phyloP scores from a whole-genome alignment of 352 stramenopile species.

The Phytophthora hibernalis region DNA sequence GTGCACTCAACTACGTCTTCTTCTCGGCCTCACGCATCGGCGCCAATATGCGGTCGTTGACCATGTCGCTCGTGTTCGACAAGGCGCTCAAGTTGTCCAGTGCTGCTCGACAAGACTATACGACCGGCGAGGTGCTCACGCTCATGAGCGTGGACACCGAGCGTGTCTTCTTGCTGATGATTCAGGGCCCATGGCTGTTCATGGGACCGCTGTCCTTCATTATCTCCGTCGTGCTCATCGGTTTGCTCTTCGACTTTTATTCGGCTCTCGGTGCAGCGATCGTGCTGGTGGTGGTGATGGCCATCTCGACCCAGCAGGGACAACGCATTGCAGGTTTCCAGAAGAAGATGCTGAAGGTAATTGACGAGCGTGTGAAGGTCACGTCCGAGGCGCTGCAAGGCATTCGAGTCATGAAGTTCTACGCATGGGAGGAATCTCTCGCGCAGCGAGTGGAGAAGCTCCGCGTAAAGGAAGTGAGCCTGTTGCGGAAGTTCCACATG shows the following conservation, averaged over 20 bases:
- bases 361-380: constrained; percentile 89
- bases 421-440: constrained; percentile 76
- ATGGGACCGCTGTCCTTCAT: constrained; percentile 39
- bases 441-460: constrained; percentile 45
- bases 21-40: constrained; percentile 44
- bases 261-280: constrained; percentile 7
- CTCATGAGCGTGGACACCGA: constrained; percentile 14
- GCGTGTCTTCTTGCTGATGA: constrained; percentile 42
- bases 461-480: constrained; percentile 47
- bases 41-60: constrained; percentile 48
- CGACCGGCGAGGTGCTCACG: constrained; percentile 49
- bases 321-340: constrained; percentile 30
- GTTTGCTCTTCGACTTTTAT: constrained; percentile 36
- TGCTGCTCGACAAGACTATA: constrained; percentile 43
- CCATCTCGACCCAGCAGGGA: constrained; percentile 21
- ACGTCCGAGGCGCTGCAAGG: constrained; percentile 92
- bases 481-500: constrained; percentile 47
- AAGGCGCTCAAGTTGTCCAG: constrained; percentile 73
- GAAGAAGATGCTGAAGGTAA: constrained; percentile 36
- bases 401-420: constrained; percentile 92
- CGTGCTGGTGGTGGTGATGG: constrained; percentile 21
- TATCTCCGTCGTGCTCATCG: constrained; percentile 35
- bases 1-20: constrained; percentile 45
- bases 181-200: constrained; percentile 38
- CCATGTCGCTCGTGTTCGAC: constrained; percentile 51